Evolutionary conservation across 2,329 filamentous ascomycete genomes (phyloP).

Genomic region (Colletotrichum salicis): DNA sequence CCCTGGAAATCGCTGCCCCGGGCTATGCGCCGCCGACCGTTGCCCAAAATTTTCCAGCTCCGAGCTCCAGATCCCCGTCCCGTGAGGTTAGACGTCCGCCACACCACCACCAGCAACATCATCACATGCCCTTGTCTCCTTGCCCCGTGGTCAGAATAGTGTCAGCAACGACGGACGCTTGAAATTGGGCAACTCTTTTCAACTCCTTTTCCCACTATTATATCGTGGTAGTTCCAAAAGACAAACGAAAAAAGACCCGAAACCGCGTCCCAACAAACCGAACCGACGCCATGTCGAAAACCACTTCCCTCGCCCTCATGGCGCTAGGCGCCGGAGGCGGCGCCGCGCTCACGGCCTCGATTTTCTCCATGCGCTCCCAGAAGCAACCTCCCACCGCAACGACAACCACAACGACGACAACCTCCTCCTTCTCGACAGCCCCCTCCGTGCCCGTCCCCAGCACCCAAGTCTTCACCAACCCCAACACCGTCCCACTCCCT

Average conservation of each 20-base stretch:
- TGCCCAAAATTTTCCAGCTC: constrained; percentile 32
- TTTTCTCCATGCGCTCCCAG: constrained; percentile 67
- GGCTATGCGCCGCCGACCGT: constrained; percentile 2
- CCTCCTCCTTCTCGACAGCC: constrained; percentile 42
- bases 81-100: constrained; percentile 31
- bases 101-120: constrained; percentile 21
- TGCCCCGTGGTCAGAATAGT: constrained; percentile 17
- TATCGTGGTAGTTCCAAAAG: neutral
- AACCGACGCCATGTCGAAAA: constrained; percentile 75
- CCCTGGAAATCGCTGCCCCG: constrained; percentile 23
- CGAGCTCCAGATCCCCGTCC: constrained; percentile 20
- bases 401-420: constrained; percentile 40
- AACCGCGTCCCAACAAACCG: neutral
- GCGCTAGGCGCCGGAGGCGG: constrained; percentile 81
- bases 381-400: constrained; percentile 46
- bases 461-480: constrained; percentile 61
- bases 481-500: constrained; percentile 41
- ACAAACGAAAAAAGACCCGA: neutral
- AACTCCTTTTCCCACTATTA: neutral
- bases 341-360: constrained; percentile 76
- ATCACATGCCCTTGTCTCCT: constrained; percentile 32
- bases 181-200: neutral
- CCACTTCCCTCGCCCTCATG: constrained; percentile 75
- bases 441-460: constrained; percentile 62
- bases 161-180: constrained; percentile 26